Conservation (phyloP, 305 asterid species). For the Fraxinus angustifolia region DNA sequence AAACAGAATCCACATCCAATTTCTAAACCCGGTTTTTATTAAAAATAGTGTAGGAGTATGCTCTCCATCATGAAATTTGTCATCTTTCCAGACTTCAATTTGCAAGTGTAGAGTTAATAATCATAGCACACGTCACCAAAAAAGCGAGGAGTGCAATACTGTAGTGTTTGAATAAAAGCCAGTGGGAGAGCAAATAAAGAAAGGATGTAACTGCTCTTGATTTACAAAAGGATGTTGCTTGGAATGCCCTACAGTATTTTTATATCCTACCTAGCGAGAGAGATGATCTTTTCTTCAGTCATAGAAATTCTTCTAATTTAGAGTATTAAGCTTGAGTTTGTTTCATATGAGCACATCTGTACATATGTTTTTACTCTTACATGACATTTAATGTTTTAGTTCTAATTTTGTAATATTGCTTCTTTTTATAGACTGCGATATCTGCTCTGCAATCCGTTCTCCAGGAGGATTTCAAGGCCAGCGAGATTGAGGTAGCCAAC, state of each 20-base stretch:
- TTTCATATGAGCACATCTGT: background rate
- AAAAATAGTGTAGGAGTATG: background rate
- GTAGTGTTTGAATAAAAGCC: background rate
- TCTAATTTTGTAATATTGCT: slow-evolving; percentile 22
- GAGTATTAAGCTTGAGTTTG: background rate
- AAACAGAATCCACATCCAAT: background rate
- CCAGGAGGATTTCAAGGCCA: slow-evolving; percentile 98
- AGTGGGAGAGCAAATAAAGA: background rate
- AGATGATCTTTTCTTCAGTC: background rate
- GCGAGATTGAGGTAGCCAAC: slow-evolving; percentile 83
- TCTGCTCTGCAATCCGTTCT: slow-evolving; percentile 97
- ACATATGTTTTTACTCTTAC: background rate
- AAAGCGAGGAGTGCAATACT: background rate
- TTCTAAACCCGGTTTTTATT: background rate
- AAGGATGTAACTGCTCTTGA: background rate
- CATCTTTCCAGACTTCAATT: background rate
- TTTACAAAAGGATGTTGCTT: background rate
- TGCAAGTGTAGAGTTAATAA: background rate
- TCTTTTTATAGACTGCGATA: slow-evolving; percentile 65
- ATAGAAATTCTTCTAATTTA: background rate
- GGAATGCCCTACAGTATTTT: background rate
- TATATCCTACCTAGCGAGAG: background rate
- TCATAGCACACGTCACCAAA: background rate
- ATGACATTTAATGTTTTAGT: background rate
- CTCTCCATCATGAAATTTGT: background rate